Evolutionary conservation across 2,329 filamentous ascomycete genomes (phyloP).

Genomic region (Epichloe amarillans): DNA sequence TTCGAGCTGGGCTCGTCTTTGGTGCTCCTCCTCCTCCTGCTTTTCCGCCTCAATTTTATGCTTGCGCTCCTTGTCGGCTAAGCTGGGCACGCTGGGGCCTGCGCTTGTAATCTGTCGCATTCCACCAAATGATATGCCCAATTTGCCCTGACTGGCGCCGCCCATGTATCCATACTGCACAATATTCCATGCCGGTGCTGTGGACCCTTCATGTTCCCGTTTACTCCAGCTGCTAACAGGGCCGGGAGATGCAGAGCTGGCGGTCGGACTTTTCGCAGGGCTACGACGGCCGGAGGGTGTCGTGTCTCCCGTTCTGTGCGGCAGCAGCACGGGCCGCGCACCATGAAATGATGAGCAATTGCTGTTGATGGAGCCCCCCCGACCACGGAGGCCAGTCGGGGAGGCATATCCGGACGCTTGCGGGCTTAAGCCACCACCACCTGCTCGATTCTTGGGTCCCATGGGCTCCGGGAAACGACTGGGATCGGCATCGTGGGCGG

Average conservation of each 20-base stretch:
- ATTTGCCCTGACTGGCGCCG: constrained; percentile 87
- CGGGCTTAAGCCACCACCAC: constrained; percentile 43
- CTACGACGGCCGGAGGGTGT: constrained; percentile 41
- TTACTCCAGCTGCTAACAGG: constrained; percentile 82
- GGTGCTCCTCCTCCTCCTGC: constrained; percentile 40
- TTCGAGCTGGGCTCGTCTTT: constrained; percentile 31
- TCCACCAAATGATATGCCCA: constrained; percentile 84
- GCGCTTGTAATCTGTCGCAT: constrained; percentile 84
- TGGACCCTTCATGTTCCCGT: constrained; percentile 64
- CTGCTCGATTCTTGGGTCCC: constrained; percentile 50
- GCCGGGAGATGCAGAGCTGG: constrained; percentile 36
- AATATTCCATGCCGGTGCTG: constrained; percentile 92
- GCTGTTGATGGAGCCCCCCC: constrained; percentile 43
- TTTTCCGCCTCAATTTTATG: constrained; percentile 48
- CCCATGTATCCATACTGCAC: constrained; percentile 98
- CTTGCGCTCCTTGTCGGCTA: constrained; percentile 71
- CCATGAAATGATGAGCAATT: constrained; percentile 40
- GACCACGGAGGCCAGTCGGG: constrained; percentile 29
- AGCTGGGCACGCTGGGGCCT: constrained; percentile 62
- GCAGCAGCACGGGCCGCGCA: constrained; percentile 25
- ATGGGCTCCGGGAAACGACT: constrained; percentile 61
- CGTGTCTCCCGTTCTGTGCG: constrained; percentile 38
- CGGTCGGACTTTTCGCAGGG: constrained; percentile 43
- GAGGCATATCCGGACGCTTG: constrained; percentile 47
- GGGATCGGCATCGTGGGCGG: constrained; percentile 64